Conservation (phyloP, 2,329 filamentous ascomycete species). For the Tolypocladium endophyticum region DNA sequence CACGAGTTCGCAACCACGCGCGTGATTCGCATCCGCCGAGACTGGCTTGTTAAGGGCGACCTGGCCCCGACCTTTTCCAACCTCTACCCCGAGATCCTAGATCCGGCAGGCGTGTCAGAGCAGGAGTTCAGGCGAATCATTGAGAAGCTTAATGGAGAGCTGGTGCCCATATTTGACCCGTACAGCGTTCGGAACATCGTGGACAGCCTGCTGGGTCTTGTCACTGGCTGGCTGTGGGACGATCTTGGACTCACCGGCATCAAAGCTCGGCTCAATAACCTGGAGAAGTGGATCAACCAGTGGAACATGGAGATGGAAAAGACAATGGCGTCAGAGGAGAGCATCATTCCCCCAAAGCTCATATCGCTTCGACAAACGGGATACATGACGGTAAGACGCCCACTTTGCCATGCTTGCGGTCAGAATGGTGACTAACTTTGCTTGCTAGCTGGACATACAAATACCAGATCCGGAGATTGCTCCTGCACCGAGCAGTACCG, state of each 20-base stretch:
- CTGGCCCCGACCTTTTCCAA: constrained; percentile 90
- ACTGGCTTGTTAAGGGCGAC: constrained; percentile 86
- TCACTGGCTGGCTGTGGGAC: constrained; percentile 93
- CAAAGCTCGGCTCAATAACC: constrained; percentile 56
- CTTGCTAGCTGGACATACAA: constrained; percentile 62
- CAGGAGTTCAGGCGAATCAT: constrained; percentile 77
- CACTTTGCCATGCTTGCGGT: neutral
- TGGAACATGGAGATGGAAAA: constrained; percentile 72
- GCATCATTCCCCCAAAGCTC: constrained; percentile 52
- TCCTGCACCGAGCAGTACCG: constrained; percentile 33
- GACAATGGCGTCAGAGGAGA: constrained; percentile 38
- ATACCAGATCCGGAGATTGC: constrained; percentile 68
- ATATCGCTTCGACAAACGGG: constrained; percentile 73
- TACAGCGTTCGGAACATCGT: constrained; percentile 66
- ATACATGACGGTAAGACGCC: constrained; percentile 63
- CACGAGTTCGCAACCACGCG: constrained; percentile 67
- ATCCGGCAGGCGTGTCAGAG: constrained; percentile 71
- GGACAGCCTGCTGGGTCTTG: constrained; percentile 66
- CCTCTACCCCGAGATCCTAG: constrained; percentile 89
- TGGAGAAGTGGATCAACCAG: constrained; percentile 75
- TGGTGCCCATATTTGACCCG: constrained; percentile 71
- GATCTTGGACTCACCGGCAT: constrained; percentile 69
- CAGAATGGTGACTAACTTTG: constrained; percentile 4
- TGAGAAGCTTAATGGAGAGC: constrained; percentile 67
- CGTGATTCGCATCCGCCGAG: constrained; percentile 81